Evolutionary conservation across 2,329 filamentous ascomycete species (phyloP).

Genomic region (Aspergillus ochraceoroseus): DNA sequence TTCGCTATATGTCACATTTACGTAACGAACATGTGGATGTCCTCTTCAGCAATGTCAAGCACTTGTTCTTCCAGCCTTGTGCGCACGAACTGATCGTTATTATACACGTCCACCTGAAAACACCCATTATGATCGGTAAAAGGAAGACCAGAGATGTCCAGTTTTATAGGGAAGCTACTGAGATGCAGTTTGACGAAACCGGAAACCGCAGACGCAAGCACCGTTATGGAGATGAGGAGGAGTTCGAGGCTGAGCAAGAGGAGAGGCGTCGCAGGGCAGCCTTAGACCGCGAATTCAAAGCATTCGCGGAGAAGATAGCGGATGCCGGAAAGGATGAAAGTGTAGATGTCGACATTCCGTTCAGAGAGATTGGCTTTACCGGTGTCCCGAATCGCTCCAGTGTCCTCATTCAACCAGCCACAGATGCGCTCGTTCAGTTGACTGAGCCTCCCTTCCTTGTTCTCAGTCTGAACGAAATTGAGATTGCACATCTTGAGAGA

Average conservation of each 20-base stretch:
- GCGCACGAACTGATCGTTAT: slow-evolving; percentile 95
- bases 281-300: slow-evolving; percentile 91
- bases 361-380: slow-evolving; percentile 92
- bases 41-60: slow-evolving; percentile 96
- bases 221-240: slow-evolving; percentile 94
- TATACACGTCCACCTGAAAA: slow-evolving; percentile 95
- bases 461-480: slow-evolving; percentile 89
- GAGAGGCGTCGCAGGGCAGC: slow-evolving; percentile 86
- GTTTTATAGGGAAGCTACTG: slow-evolving; percentile 95
- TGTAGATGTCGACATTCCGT: slow-evolving; percentile 91
- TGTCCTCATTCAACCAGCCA: slow-evolving; percentile 91
- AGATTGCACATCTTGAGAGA: slow-evolving; percentile 91
- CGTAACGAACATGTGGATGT: slow-evolving; percentile 84
- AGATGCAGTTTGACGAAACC: slow-evolving; percentile 98
- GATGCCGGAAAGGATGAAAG: slow-evolving; percentile 88
- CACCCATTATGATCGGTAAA: slow-evolving; percentile 96
- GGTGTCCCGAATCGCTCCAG: slow-evolving; percentile 95
- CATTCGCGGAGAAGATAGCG: slow-evolving; percentile 94
- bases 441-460: slow-evolving; percentile 97
- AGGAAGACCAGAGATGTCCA: slow-evolving; percentile 99
- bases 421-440: slow-evolving; percentile 92
- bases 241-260: slow-evolving; percentile 97
- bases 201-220: slow-evolving; percentile 97
- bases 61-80: slow-evolving; percentile 97
- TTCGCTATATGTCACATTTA: slow-evolving; percentile 81